These are phyloP conservation scores for Thecaphora frezii DNA, from an alignment of 1,284 basidiomycete species.

Conservation along the genomic window DNA sequence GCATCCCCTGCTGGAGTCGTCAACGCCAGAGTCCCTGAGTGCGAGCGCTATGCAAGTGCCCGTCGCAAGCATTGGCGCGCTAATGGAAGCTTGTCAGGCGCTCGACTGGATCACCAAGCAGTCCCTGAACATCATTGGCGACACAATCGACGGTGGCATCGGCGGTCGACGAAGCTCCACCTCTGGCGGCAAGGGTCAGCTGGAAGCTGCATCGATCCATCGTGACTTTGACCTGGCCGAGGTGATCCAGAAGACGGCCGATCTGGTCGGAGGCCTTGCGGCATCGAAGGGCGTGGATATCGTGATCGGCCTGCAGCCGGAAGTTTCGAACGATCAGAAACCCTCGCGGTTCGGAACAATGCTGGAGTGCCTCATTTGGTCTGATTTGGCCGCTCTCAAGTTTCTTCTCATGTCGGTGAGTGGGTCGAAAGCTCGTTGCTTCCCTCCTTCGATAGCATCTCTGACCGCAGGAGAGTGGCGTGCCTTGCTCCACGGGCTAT, in stretches of 20 bases:
- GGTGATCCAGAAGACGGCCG: constrained; percentile 34
- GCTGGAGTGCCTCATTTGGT: constrained; percentile 26
- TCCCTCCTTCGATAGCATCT: too few species aligned
- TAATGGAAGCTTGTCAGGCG: constrained; percentile 39
- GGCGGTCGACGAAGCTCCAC: constrained; percentile 8
- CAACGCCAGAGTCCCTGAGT: constrained; percentile 32
- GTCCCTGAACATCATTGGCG: constrained; percentile 4
- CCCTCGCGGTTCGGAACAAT: constrained; percentile 17
- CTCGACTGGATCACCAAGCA: constrained; percentile 38
- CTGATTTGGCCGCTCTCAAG: constrained; percentile 15
- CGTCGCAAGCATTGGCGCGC: constrained; percentile 39
- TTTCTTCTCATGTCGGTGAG: constrained; percentile 18
- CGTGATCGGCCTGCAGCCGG: constrained; percentile 24
- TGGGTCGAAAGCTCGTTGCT: too few species aligned
- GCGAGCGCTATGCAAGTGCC: constrained; percentile 41
- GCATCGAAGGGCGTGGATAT: constrained; percentile 38
- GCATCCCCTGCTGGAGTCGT: constrained; percentile 25
- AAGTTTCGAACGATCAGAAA: constrained; percentile 10
- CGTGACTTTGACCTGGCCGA: constrained; percentile 32
- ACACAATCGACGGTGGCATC: constrained; percentile 2
- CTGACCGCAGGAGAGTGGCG: constrained; percentile 16
- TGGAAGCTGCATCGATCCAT: constrained; percentile 11
- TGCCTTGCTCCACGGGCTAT: constrained; percentile 1
- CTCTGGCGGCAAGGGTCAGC: constrained; percentile 2
- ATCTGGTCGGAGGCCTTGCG: constrained; percentile 39